Base-by-base conservation (phyloP, 768 basidiomycete genomes). In the Amanita subjunquillea region DNA sequence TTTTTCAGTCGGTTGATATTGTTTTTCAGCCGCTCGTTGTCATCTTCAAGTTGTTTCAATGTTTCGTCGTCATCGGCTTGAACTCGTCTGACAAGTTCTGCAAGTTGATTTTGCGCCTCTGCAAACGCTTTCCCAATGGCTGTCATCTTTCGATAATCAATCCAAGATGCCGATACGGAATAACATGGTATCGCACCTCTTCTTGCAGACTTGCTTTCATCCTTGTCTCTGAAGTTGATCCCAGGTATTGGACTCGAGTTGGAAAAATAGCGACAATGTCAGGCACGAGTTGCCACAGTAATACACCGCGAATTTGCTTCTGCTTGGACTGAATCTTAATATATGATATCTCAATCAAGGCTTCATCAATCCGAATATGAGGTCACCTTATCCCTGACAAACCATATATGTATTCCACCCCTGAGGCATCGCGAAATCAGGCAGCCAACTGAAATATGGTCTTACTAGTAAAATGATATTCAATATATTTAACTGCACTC, bases 1-100 rank as follows among this genome's bases (percentile, higher is more conserved):
- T 54, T 56, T 36, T 60, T 61, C 17, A 71, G 58, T 46, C 53
- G 55, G 46, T 68, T 69, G 6, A 60, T 56, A 36, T 56, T 57
- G 17, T 65, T 58, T 20, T 55, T 39, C 10, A 66, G 56, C 36
- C 66, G 59, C 10, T 51, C 56, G 43, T 59, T 62, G 38, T 59
- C 57, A 23, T 73, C 69, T 9, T 64, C 58, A 12, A 69, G 60
- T 30, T 70, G 70, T 30, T 53, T 58, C 22, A 61, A 54, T 53
- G 46, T 59, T 17, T 45, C 45, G 23, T 59, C 55, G 5, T 53
- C 39, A 8, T 53, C 56, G 13, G 46, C 48, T 25, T 60, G 56
- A 23, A 40, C 47, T 12, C 38, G 34, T 13, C 29, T 52, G 15
- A 37, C 17, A 20, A 61, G 20, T 23, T 57, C 42, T 3, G 34